Base-by-base conservation (phyloP, 1,139 yeast species). In the Candida buenavistaensis region DNA sequence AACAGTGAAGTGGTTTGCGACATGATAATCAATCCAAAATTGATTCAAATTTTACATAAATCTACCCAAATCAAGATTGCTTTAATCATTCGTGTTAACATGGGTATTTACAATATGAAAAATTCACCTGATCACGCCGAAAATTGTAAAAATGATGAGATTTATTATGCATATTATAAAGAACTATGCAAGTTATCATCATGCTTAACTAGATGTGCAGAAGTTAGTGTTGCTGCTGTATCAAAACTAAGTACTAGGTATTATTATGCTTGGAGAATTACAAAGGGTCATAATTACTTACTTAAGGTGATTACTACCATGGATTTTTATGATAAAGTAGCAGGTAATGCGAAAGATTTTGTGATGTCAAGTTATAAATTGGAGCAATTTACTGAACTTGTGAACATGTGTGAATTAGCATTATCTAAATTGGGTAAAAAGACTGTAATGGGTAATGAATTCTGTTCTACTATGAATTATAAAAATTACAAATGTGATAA, bases 231-330 rank as follows among this genome's bases (percentile, higher is more conserved):
- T 26, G 59, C 64, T 2, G 59, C 59, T 1, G 60, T 64, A n/a
- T 55, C 62, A 1, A 63, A 57, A 35, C 49, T 65, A n/a, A 63
- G 75, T 34, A 60, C 67, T 33, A 52, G 72, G 27, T 72, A 73
- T 47, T 75, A 68, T 45, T 66, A 64, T 47, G 77, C 79, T 0
- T 74, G 80, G 80, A 59, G 71, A 45, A 57, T 67, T n/a, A 62
- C 69, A 25, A 73, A 71, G 38, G 67, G 69, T 3, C 75, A 69
- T 36, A 59, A 64, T 1, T 59, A 44, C 30, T 46, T 61, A 27
- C 51, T 64, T 39, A 55, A 53, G 31, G 48, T 54, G 1, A 52
- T 61, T 10, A 60, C 65, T 13, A 45, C 50, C 5, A 43, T 49
- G 34, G 61, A 55, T 2, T 67, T 66, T 37, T 68, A 66, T 42